Percentiles rank a stretch among this genome's conserved stretches.
phyloP scores from a whole-genome alignment of 805 yeast species.

The Scheffersomyces lignosus region DNA sequence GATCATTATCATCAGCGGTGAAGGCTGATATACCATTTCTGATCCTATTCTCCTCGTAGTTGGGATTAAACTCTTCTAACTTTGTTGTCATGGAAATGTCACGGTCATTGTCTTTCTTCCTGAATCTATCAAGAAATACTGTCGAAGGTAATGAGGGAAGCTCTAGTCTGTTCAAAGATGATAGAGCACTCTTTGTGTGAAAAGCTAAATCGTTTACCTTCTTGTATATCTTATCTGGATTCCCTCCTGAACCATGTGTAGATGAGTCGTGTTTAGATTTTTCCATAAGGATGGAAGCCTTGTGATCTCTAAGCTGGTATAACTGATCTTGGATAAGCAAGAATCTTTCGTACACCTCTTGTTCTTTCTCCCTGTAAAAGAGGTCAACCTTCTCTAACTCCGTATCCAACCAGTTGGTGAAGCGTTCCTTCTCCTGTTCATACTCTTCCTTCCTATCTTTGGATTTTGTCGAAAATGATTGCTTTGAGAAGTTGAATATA shows the following conservation, averaged over 20 bases:
- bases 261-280: slow-evolving; percentile 5
- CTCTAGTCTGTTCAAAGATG: slow-evolving; percentile 30
- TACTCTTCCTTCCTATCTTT: slow-evolving; percentile 20
- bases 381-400: slow-evolving; percentile 60
- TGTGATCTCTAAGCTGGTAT: slow-evolving; percentile 59
- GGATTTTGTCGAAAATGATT: slow-evolving; percentile 9
- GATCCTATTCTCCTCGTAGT: slow-evolving; percentile 37
- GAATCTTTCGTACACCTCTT: slow-evolving; percentile 58
- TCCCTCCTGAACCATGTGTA: slow-evolving; percentile 4
- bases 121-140: slow-evolving; percentile 24
- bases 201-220: slow-evolving; percentile 30
- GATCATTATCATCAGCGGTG: slow-evolving; percentile 3
- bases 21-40: slow-evolving; percentile 29
- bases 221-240: slow-evolving; percentile 13
- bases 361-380: slow-evolving; percentile 63
- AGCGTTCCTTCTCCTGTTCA: slow-evolving; percentile 45
- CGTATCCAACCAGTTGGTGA: slow-evolving; percentile 64
- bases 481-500: slow-evolving; percentile 20
- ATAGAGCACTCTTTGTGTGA: slow-evolving; percentile 24
- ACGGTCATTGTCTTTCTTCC: slow-evolving; percentile 7
- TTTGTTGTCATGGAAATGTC: slow-evolving; percentile 8
- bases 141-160: slow-evolving; percentile 43
- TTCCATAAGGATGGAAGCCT: slow-evolving; percentile 13
- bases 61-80: slow-evolving; percentile 24
- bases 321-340: slow-evolving; percentile 68